These are phyloP conservation scores for Rhodotorula sp. DNA, from an alignment of 1,284 basidiomycete genomes.

Conservation along the genomic window DNA sequence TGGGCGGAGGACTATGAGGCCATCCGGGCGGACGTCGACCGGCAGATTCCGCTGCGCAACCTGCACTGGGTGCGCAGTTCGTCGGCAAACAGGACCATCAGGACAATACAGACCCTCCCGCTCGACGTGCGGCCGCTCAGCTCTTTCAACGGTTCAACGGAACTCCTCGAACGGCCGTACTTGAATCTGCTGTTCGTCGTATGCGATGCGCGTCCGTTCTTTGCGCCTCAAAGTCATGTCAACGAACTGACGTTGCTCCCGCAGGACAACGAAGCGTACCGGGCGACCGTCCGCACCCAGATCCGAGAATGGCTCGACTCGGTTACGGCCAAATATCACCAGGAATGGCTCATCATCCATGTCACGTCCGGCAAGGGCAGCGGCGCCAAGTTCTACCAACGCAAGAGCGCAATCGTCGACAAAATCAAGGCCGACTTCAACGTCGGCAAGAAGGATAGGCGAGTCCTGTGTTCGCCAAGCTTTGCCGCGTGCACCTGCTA, in stretches of 20 bases:
- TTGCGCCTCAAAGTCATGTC: not conserved
- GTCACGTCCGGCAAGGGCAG: slow-evolving; percentile 56
- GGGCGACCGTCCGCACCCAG: slow-evolving; percentile 70
- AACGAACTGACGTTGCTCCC: not conserved
- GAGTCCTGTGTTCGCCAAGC: slow-evolving; percentile 34
- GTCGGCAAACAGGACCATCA: slow-evolving; percentile 62
- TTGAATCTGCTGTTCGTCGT: slow-evolving; percentile 79
- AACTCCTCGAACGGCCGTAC: slow-evolving; percentile 75
- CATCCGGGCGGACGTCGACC: slow-evolving; percentile 59
- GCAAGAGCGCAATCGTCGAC: slow-evolving; percentile 80
- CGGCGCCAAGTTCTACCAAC: slow-evolving; percentile 67
- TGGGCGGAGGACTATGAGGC: slow-evolving; percentile 36
- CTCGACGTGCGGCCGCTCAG: slow-evolving; percentile 60
- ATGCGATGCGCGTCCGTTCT: slow-evolving; percentile 67
- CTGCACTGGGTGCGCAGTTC: slow-evolving; percentile 78
- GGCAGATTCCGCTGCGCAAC: slow-evolving; percentile 77
- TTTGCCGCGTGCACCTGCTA: not conserved
- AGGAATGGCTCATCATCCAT: slow-evolving; percentile 82
- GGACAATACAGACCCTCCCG: slow-evolving; percentile 83
- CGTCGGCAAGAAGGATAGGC: slow-evolving; percentile 82
- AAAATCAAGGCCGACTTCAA: slow-evolving; percentile 94
- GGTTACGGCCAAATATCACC: slow-evolving; percentile 55
- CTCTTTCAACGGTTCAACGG: slow-evolving; percentile 68
- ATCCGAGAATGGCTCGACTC: slow-evolving; percentile 84
- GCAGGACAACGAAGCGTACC: slow-evolving; percentile 83